Evolutionary conservation across 73 alveolate genomes (phyloP).

Genomic region (Paraurostyla sp.): DNA sequence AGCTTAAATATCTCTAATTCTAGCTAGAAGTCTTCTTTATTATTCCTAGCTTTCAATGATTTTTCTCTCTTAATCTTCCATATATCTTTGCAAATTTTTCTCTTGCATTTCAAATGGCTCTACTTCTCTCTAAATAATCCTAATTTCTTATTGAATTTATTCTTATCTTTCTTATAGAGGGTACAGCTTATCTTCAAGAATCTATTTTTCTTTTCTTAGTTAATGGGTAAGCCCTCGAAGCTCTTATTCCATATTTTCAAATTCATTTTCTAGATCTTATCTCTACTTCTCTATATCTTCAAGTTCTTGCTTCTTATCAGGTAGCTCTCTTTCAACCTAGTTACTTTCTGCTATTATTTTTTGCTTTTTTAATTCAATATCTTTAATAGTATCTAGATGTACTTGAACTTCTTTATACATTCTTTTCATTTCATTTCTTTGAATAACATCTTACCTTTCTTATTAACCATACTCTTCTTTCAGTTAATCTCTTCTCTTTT

Average conservation of each 20-base stretch:
- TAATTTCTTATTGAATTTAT: constrained; percentile 11
- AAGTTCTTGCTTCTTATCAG: constrained; percentile 15
- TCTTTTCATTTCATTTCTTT: constrained; percentile 72
- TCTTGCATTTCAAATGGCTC: neutral
- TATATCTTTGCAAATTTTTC: neutral
- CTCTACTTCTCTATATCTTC: neutral
- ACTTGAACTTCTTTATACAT: neutral
- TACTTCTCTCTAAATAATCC: neutral
- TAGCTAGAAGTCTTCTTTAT: too few species aligned
- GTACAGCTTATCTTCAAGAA: neutral
- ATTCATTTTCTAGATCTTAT: constrained; percentile 21
- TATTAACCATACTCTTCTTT: constrained; percentile 58
- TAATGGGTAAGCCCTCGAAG: constrained; percentile 8
- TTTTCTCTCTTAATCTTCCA: too few species aligned
- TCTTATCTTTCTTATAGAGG: constrained; percentile 39
- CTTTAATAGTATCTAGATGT: constrained; percentile 43
- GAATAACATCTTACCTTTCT: constrained; percentile 58
- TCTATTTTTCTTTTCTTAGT: constrained; percentile 53
- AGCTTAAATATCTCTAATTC: too few species aligned
- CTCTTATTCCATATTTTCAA: neutral
- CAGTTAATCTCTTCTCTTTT: constrained; percentile 58
- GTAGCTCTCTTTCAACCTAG: constrained; percentile 43
- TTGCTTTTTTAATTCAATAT: constrained; percentile 28
- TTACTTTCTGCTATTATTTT: constrained; percentile 46
- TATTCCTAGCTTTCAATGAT: too few species aligned